These are phyloP conservation scores for Cystobasidium sp. DNA, from an alignment of 1,284 basidiomycete species.

Conservation along the genomic window DNA sequence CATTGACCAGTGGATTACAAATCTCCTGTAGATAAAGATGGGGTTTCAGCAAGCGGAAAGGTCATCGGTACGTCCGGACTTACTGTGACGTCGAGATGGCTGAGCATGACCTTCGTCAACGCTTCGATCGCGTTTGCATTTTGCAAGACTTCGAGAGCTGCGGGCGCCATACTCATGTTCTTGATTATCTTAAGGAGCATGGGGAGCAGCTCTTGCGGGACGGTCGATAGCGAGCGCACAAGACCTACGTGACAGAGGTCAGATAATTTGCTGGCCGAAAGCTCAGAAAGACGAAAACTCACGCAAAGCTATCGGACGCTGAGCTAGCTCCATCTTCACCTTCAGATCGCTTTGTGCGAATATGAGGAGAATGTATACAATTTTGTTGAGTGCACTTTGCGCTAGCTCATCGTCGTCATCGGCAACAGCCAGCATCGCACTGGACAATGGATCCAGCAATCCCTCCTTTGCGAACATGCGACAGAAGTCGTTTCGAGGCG, in stretches of 20 bases:
- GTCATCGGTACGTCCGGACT: slow-evolving; percentile 63
- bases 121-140: slow-evolving; percentile 95
- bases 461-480: slow-evolving; percentile 97
- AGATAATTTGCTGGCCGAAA: background rate
- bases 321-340: slow-evolving; percentile 86
- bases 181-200: slow-evolving; percentile 93
- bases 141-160: slow-evolving; percentile 86
- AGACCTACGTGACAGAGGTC: slow-evolving; percentile 64
- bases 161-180: slow-evolving; percentile 90
- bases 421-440: slow-evolving; percentile 85
- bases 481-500: slow-evolving; percentile 96
- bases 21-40: slow-evolving; percentile 69
- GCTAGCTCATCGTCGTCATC: slow-evolving; percentile 67
- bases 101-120: slow-evolving; percentile 78
- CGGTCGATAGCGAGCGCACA: slow-evolving; percentile 76
- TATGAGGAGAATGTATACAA: slow-evolving; percentile 85
- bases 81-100: slow-evolving; percentile 76
- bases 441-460: slow-evolving; percentile 86
- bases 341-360: slow-evolving; percentile 93
- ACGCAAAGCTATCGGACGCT: slow-evolving; percentile 85
- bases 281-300: slow-evolving; percentile 56
- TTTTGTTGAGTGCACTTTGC: slow-evolving; percentile 74
- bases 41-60: background rate
- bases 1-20: slow-evolving; percentile 90
- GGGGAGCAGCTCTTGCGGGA: slow-evolving; percentile 78